Base-by-base conservation (phyloP, 2,329 filamentous ascomycete genomes). In the Aspergillus sp. region DNA sequence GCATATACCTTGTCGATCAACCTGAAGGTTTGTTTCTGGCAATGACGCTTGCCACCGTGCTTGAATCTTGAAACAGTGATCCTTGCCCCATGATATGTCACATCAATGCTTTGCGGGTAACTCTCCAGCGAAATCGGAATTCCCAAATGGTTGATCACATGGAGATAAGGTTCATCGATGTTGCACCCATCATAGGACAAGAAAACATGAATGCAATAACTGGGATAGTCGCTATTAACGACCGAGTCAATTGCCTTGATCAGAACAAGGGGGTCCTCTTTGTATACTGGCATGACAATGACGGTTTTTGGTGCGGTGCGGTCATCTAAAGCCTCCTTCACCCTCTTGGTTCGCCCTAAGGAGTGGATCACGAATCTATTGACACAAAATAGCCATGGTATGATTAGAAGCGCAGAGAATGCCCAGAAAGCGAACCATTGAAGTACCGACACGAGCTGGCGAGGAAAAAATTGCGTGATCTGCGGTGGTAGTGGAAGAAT, bases 351-450 rank as follows among this genome's bases (percentile, higher is more conserved):
- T 64, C 92, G 86, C 21, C 94, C 93, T 25, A 98, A 82, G 36
- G 91, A 90, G 68, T 95, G 90, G 8, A 91, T 96, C 59, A 96
- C 90, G 5, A 97, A 85, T 70, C 96, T 90, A 72, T 96, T 96
- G 58, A 98, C 85, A 75, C 93, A 97, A 71, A 97, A 90, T 3
- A 96, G 83, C 92, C 92, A 97, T 0, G 95, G 95, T 1, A 96
- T 82, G 0, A 90, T 92, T 60, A 99, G 80, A 8, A 98, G 86
- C 64, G 87, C 86, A 0, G 93, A 89, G 67, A 98, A 98, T 27
- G 90, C 88, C 88, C 91, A 97, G 75, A 98, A 98, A 3, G 92
- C 93, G 71, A 98, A 96, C 90, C 92, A 96, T 73, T 97, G 93
- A 13, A 98, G 83, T 50, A 90, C 83, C 2, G 74, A 77, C 42